Conservation (phyloP, 805 yeast species). For the Candida tammaniensis region DNA sequence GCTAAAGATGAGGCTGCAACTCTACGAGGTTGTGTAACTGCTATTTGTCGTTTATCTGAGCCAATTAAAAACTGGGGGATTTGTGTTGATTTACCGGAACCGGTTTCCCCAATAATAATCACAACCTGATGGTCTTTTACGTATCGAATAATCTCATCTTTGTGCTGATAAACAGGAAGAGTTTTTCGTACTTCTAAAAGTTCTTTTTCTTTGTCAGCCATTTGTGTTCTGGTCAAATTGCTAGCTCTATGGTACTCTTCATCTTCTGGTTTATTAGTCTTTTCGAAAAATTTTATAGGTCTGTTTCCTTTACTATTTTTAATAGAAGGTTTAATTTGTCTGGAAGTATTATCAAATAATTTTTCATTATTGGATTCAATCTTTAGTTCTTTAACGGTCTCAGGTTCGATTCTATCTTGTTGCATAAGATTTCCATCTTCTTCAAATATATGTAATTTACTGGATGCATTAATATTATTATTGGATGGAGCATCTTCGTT, state of each 20-base stretch:
- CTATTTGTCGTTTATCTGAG: conserved; percentile 54
- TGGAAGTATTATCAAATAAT: too few species aligned
- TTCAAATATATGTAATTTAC: not conserved
- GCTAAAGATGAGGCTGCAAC: conserved; percentile 97
- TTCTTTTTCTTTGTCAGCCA: conserved; percentile 40
- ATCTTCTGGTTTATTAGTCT: conserved; percentile 27
- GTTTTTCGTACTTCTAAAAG: conserved; percentile 43
- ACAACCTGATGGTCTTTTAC: conserved; percentile 61
- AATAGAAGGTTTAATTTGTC: not conserved
- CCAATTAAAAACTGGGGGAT: conserved; percentile 87
- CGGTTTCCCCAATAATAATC: conserved; percentile 92
- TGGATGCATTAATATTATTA: not conserved
- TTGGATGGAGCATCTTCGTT: too few species aligned
- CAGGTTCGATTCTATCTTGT: too few species aligned
- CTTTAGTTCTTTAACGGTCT: too few species aligned
- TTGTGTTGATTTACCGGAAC: conserved; percentile 97
- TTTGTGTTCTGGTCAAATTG: conserved; percentile 12
- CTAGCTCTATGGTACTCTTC: conserved; percentile 13
- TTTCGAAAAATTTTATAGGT: conserved; percentile 18
- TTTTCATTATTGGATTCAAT: too few species aligned
- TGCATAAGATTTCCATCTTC: too few species aligned
- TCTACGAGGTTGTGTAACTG: conserved; percentile 95
- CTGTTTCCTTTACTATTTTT: conserved; percentile 1
- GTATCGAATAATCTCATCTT: conserved; percentile 57
- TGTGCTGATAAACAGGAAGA: conserved; percentile 76